A percentile compares a stretch with the other conserved stretches of the same genome.
phyloP scores from a whole-genome alignment of 2,329 filamentous ascomycete species.

The Ophiosphaerella narmari region DNA sequence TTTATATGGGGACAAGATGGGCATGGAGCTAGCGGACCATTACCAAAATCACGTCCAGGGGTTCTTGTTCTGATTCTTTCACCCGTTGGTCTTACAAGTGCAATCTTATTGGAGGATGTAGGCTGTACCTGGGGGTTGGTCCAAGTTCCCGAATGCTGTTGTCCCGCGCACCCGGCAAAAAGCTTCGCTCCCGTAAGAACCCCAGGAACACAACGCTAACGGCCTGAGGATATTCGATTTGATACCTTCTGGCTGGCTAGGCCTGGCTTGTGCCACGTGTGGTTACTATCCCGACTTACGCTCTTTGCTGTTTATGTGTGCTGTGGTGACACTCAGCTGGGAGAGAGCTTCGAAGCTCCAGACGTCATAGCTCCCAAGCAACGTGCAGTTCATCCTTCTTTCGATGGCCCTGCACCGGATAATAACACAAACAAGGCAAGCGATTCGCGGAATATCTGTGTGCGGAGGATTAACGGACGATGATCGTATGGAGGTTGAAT shows the following conservation, averaged over 20 bases:
- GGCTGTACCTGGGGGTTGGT: neutral
- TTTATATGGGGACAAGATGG: slow-evolving; percentile 17
- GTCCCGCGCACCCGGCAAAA: slow-evolving; percentile 28
- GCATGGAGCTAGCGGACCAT: slow-evolving; percentile 17
- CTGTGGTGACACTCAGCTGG: neutral
- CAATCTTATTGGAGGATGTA: neutral
- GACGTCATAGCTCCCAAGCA: slow-evolving; percentile 7
- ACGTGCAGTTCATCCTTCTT: neutral
- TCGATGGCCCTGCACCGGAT: slow-evolving; percentile 3
- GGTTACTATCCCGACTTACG: neutral
- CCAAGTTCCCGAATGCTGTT: slow-evolving; percentile 21
- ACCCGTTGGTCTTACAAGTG: slow-evolving; percentile 3
- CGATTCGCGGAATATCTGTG: slow-evolving; percentile 29
- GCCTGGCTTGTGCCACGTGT: too few relatives aligned
- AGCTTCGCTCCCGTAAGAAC: slow-evolving; percentile 16
- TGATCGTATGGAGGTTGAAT: slow-evolving; percentile 19
- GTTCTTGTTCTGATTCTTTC: slow-evolving; percentile 14
- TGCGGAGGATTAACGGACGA: slow-evolving; percentile 15
- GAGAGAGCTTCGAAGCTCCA: slow-evolving; percentile 7
- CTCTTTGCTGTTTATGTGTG: neutral
- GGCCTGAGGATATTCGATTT: slow-evolving; percentile 17
- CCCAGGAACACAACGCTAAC: slow-evolving; percentile 30
- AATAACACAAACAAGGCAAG: slow-evolving; percentile 7
- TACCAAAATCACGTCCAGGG: slow-evolving; percentile 22
- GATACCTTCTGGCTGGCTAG: neutral